A percentile compares a stretch with the other conserved stretches of the same genome.
phyloP scores from a whole-genome alignment of 768 basidiomycete genomes.

The Termitomyces sp. region DNA sequence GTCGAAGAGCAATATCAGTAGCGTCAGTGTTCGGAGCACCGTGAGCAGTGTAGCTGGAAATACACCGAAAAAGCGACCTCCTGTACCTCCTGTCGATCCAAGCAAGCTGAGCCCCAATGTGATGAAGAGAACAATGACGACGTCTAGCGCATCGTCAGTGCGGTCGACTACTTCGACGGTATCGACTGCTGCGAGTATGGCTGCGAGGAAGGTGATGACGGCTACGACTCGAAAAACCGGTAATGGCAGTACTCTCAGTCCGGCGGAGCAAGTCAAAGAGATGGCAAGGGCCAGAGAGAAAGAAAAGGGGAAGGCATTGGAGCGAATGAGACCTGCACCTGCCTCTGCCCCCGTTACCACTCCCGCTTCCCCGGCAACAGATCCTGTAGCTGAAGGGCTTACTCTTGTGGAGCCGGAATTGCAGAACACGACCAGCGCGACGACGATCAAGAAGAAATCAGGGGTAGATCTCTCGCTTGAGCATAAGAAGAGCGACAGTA shows the following conservation, averaged over 20 bases:
- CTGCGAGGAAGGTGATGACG: conserved; percentile 18
- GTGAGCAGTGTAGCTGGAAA: conserved; percentile 1
- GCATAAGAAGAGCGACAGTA: conserved; percentile 41
- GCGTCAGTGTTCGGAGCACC: not conserved
- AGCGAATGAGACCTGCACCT: not conserved
- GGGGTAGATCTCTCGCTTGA: conserved; percentile 20
- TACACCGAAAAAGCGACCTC: conserved; percentile 23
- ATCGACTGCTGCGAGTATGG: conserved; percentile 22
- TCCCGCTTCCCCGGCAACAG: not conserved
- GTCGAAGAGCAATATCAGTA: conserved; percentile 14
- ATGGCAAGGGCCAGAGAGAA: conserved; percentile 7
- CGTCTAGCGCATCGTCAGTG: conserved; percentile 16
- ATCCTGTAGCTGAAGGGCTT: conserved; percentile 6
- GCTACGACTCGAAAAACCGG: conserved; percentile 12
- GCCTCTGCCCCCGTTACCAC: not conserved
- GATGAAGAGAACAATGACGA: conserved; percentile 15
- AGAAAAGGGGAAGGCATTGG: conserved; percentile 3
- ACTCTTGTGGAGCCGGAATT: conserved; percentile 8
- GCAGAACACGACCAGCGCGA: conserved; percentile 16
- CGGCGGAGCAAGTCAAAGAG: conserved; percentile 8
- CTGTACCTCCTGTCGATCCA: conserved; percentile 24
- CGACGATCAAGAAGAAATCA: conserved; percentile 20
- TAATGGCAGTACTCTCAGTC: conserved; percentile 10
- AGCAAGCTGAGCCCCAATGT: conserved; percentile 23
- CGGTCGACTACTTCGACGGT: conserved; percentile 19